A percentile compares a stretch with the other conserved stretches of the same genome.
Conservation (phyloP, 2,329 filamentous ascomycete species). For the Exophiala mesophila region DNA sequence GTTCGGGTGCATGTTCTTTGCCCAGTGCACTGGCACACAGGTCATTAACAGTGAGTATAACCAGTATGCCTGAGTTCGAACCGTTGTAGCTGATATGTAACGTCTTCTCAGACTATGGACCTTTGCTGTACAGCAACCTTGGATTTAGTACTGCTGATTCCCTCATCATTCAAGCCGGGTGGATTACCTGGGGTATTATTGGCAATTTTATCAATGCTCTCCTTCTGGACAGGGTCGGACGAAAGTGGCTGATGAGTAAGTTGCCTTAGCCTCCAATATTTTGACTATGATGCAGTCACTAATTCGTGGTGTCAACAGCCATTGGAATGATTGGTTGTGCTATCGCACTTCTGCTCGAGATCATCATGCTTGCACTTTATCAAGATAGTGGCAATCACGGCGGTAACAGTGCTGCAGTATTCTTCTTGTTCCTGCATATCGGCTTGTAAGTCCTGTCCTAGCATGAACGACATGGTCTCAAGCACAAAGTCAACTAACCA, state of each 20-base stretch:
- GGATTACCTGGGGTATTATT: constrained; percentile 23
- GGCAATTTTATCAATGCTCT: constrained; percentile 28
- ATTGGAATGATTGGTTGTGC: constrained; percentile 32
- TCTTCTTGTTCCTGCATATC: neutral
- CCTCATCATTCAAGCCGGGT: constrained; percentile 28
- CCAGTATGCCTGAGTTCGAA: neutral
- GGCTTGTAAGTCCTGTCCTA: neutral
- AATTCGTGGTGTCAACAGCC: constrained; percentile 28
- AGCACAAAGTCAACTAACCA: neutral
- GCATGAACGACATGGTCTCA: neutral
- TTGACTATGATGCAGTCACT: neutral
- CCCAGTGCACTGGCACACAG: constrained; percentile 17
- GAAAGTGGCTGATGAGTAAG: neutral
- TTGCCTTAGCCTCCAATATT: neutral
- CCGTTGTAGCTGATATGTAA: constrained; percentile 1
- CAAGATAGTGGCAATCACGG: neutral
- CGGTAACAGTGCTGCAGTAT: neutral
- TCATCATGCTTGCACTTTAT: constrained; percentile 29
- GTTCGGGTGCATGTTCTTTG: constrained; percentile 24
- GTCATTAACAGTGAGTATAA: constrained; percentile 5
- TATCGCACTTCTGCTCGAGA: constrained; percentile 31
- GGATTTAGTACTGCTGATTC: constrained; percentile 28
- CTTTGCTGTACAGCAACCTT: constrained; percentile 27
- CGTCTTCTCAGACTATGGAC: constrained; percentile 13
- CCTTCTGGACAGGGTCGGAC: constrained; percentile 26